A percentile compares a stretch with the other conserved stretches of the same genome.
Conservation (phyloP, 1,139 yeast species). For the Debaryomyces psychrophilus region DNA sequence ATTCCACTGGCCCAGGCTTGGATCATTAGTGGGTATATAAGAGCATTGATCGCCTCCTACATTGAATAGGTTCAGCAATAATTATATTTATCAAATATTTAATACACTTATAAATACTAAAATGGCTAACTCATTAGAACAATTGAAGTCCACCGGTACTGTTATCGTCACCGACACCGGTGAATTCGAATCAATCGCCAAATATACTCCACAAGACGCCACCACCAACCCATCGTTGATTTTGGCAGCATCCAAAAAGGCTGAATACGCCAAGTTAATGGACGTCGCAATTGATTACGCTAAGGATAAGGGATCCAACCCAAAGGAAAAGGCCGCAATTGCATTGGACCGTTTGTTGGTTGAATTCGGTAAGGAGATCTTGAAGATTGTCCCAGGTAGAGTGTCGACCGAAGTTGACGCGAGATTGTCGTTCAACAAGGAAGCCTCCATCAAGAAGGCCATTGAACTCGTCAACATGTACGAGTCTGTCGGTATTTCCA, state of each 20-base stretch:
- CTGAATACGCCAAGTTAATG: constrained; percentile 85
- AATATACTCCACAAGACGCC: constrained; percentile 98
- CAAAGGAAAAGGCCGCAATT: constrained; percentile 54
- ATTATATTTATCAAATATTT: background rate
- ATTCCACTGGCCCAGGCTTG: constrained; percentile 8
- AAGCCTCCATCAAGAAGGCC: constrained; percentile 92
- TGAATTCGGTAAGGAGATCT: constrained; percentile 93
- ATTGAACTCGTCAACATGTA: constrained; percentile 82
- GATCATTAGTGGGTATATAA: constrained; percentile 4
- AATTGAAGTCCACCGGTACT: constrained; percentile 93
- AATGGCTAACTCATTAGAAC: constrained; percentile 77
- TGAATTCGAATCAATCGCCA: constrained; percentile 96
- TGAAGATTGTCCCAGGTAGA: constrained; percentile 97
- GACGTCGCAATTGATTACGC: constrained; percentile 91
- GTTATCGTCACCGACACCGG: constrained; percentile 98
- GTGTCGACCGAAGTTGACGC: constrained; percentile 99
- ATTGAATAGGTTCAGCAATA: background rate
- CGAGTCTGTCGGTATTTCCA: constrained; percentile 77
- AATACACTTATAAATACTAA: constrained; percentile 8
- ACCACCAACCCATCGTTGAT: constrained; percentile 98
- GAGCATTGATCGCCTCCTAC: constrained; percentile 1
- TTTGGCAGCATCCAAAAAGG: constrained; percentile 91
- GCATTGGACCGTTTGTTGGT: constrained; percentile 93
- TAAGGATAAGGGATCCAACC: constrained; percentile 60
- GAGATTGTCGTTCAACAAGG: constrained; percentile 91